These are phyloP conservation scores for Hyparrhenia diplandra DNA, from an alignment of 176 grass and related monocot species.

Conservation along the genomic window DNA sequence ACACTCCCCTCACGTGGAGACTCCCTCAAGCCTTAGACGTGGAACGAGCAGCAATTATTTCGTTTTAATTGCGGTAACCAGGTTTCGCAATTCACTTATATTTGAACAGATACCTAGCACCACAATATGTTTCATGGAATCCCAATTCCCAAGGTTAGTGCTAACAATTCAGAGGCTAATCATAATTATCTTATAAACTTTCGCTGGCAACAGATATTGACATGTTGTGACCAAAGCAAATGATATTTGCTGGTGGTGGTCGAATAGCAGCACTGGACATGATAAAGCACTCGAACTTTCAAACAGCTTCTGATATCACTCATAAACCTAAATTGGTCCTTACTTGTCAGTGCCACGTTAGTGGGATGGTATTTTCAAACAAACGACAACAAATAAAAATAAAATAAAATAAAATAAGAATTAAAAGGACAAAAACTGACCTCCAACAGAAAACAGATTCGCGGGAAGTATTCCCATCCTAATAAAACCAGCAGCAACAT, in stretches of 20 bases:
- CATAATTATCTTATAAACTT: background rate
- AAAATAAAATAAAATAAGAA: background rate
- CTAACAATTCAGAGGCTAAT: slow-evolving; percentile 6
- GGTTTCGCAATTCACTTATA: too few relatives aligned
- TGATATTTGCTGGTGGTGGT: background rate
- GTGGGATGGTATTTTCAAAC: background rate
- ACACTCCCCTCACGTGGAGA: too few relatives aligned
- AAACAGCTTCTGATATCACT: background rate
- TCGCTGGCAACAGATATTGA: background rate
- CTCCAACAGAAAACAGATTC: slow-evolving; percentile 88
- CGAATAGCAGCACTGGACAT: background rate
- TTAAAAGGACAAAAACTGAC: slow-evolving; percentile 27
- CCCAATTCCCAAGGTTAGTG: background rate
- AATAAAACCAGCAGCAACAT: slow-evolving; percentile 87
- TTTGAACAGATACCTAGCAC: too few relatives aligned
- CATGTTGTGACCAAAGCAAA: background rate
- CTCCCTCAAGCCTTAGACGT: too few relatives aligned
- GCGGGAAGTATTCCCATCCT: slow-evolving; percentile 91
- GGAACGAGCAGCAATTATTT: too few relatives aligned
- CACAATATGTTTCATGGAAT: background rate
- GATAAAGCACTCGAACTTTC: background rate
- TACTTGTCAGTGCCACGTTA: background rate
- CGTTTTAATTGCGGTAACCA: too few relatives aligned
- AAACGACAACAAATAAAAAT: background rate
- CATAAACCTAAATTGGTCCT: background rate